phyloP scores from a whole-genome alignment of 805 yeast species.

The Candida dajiaensis region DNA sequence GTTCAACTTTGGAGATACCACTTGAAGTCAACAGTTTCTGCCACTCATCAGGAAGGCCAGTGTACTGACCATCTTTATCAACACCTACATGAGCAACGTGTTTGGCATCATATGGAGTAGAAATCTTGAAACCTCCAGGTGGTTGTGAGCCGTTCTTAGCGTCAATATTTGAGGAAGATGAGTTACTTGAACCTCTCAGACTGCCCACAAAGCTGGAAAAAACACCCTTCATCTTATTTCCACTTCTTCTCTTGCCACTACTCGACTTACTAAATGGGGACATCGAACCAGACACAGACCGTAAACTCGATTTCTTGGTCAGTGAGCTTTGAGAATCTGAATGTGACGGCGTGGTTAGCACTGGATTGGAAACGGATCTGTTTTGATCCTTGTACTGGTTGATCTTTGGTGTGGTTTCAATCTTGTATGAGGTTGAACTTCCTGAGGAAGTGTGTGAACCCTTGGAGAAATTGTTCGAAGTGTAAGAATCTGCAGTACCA shows the following conservation, averaged over 20 bases:
- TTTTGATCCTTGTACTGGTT: not conserved
- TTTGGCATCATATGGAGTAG: conserved; percentile 87
- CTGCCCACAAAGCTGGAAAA: conserved; percentile 41
- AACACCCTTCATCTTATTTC: conserved; percentile 52
- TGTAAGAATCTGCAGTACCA: conserved; percentile 11
- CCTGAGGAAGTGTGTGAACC: conserved; percentile 3
- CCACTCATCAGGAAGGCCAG: conserved; percentile 94
- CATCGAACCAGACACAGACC: conserved; percentile 15
- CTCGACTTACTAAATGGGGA: conserved; percentile 19
- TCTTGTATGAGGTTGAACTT: conserved; percentile 6
- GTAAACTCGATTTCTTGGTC: conserved; percentile 11
- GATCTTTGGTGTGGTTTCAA: conserved; percentile 1
- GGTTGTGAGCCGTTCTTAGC: conserved; percentile 12
- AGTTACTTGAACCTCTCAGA: conserved; percentile 37
- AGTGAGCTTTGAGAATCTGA: conserved; percentile 9
- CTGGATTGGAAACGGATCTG: not conserved
- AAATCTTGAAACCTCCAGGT: conserved; percentile 45
- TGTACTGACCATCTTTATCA: conserved; percentile 79
- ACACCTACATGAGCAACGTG: conserved; percentile 93
- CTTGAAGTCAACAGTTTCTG: conserved; percentile 73
- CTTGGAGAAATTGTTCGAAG: conserved; percentile 4
- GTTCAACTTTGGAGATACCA: conserved; percentile 85
- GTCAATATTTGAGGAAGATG: conserved; percentile 11
- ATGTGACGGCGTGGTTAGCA: not conserved
- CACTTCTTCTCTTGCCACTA: conserved; percentile 31